A percentile compares a stretch with the other conserved stretches of the same genome.
Evolutionary conservation across 2,329 filamentous ascomycete species (phyloP).

Genomic region (Scolecobasidium constrictum): DNA sequence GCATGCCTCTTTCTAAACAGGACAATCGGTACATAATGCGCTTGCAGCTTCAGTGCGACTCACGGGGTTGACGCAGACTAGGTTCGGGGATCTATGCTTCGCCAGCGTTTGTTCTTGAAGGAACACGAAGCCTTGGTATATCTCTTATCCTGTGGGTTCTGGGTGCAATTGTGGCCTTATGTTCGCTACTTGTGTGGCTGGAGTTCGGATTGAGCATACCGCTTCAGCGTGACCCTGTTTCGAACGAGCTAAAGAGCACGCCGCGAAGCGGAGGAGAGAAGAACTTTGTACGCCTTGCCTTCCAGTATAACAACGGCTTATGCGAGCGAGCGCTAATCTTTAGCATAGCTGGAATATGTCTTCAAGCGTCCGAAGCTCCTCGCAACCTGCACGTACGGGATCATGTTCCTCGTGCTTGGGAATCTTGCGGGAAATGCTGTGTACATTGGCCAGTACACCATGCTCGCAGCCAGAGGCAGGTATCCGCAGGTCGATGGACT

Average conservation of each 20-base stretch:
- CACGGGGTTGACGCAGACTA: too few relatives aligned
- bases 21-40: too few relatives aligned
- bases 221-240: too few relatives aligned
- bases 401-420: slow-evolving; percentile 36
- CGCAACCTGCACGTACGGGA: slow-evolving; percentile 34
- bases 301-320: not conserved
- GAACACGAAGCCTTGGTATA: too few relatives aligned
- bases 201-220: too few relatives aligned
- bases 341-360: slow-evolving; percentile 33
- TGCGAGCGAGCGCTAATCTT: not conserved
- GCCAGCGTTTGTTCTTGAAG: too few relatives aligned
- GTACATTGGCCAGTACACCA: slow-evolving; percentile 32
- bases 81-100: too few relatives aligned
- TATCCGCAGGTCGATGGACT: slow-evolving; percentile 2
- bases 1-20: too few relatives aligned
- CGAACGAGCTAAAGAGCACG: slow-evolving; percentile 20
- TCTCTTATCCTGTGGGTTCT: too few relatives aligned
- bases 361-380: slow-evolving; percentile 29
- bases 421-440: slow-evolving; percentile 36
- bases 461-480: slow-evolving; percentile 22
- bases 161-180: too few relatives aligned
- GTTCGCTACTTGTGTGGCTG: too few relatives aligned
- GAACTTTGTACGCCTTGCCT: slow-evolving; percentile 13
- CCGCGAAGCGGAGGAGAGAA: slow-evolving; percentile 16
- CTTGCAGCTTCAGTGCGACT: too few relatives aligned